These are phyloP conservation scores for Scedosporium boydii DNA, from an alignment of 2,329 filamentous ascomycete genomes.

Conservation along the genomic window DNA sequence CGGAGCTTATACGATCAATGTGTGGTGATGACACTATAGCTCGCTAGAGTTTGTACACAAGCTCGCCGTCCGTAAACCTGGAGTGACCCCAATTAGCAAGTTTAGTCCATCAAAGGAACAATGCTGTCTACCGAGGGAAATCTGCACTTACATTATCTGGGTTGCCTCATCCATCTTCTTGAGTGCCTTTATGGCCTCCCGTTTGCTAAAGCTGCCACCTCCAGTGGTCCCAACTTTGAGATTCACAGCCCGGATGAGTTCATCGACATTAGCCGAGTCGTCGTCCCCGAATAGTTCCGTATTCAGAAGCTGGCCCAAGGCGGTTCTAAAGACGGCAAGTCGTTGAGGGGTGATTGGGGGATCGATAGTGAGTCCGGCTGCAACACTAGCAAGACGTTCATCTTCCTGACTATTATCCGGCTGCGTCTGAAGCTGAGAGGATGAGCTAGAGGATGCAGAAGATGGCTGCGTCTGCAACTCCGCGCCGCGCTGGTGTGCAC, in stretches of 20 bases:
- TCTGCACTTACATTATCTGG: conserved; percentile 73
- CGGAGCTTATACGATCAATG: no score
- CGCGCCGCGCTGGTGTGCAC: conserved; percentile 10
- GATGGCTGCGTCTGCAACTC: conserved; percentile 42
- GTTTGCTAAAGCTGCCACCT: conserved; percentile 54
- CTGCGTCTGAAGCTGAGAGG: conserved; percentile 54
- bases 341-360: conserved; percentile 50
- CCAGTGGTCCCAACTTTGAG: conserved; percentile 44
- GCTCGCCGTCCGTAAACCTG: conserved; percentile 51
- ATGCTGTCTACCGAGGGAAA: neutral
- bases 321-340: conserved; percentile 65
- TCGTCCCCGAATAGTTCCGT: conserved; percentile 70
- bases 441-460: conserved; percentile 70
- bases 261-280: conserved; percentile 68
- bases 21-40: no score
- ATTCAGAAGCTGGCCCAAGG: conserved; percentile 75
- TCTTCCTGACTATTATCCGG: conserved; percentile 30
- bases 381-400: conserved; percentile 30
- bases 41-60: conserved; percentile 59
- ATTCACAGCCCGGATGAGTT: conserved; percentile 74
- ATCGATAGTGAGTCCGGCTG: conserved; percentile 32
- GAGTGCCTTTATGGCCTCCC: conserved; percentile 69
- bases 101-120: no score
- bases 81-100: conserved; percentile 12
- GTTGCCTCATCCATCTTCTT: conserved; percentile 73